phyloP scores from a whole-genome alignment of 768 basidiomycete genomes.

The Gymnopilus junonius region DNA sequence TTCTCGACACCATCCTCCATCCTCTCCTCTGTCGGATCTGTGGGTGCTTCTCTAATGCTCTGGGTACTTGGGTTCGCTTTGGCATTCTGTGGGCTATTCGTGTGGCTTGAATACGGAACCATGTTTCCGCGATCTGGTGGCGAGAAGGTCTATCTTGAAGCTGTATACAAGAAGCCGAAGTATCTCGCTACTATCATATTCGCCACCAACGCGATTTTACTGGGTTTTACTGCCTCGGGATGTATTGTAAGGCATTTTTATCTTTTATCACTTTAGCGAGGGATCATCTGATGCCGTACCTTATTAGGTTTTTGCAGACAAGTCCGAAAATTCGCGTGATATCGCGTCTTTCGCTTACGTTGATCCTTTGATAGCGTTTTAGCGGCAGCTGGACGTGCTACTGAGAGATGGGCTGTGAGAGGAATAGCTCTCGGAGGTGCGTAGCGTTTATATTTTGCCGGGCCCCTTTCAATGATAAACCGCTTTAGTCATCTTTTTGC shows the following conservation, averaged over 20 bases:
- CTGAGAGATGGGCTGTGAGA: constrained; percentile 53
- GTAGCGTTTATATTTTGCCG: background rate
- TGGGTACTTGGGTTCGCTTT: constrained; percentile 66
- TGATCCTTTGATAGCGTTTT: constrained; percentile 45
- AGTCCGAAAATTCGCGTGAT: constrained; percentile 18
- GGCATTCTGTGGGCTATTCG: constrained; percentile 61
- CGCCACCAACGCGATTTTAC: constrained; percentile 49
- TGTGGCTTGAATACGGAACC: constrained; percentile 69
- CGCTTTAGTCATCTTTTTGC: constrained; percentile 49
- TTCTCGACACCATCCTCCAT: constrained; percentile 68
- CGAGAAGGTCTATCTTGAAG: constrained; percentile 68
- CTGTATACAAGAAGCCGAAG: constrained; percentile 50
- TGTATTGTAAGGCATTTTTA: constrained; percentile 46
- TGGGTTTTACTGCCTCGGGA: constrained; percentile 40
- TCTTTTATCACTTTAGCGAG: background rate
- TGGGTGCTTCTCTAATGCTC: constrained; percentile 66
- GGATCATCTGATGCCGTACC: background rate
- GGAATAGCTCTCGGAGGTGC: constrained; percentile 62
- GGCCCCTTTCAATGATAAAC: background rate
- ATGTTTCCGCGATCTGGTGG: constrained; percentile 68
- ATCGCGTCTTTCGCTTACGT: background rate
- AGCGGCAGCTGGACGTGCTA: constrained; percentile 42
- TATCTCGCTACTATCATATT: constrained; percentile 54
- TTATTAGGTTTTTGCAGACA: constrained; percentile 34
- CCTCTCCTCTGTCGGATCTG: constrained; percentile 55